Evolutionary conservation across 2,329 filamentous ascomycete species (phyloP).

Genomic region (Xylaria sp.): DNA sequence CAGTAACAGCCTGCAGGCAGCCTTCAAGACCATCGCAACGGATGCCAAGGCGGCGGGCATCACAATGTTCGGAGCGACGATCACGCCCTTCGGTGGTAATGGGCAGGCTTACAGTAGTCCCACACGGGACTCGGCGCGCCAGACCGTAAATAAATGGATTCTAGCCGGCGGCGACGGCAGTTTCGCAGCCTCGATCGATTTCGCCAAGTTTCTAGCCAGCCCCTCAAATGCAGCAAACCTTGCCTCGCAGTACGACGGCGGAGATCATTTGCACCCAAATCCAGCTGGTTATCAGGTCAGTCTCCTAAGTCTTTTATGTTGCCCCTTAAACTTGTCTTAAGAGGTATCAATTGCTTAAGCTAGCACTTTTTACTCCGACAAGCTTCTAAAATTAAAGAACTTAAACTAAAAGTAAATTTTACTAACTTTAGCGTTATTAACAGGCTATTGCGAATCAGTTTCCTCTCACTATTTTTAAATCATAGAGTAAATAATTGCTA

Average conservation of each 20-base stretch:
- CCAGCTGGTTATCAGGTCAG: slow-evolving; percentile 64
- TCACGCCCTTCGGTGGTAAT: slow-evolving; percentile 64
- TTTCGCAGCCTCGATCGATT: slow-evolving; percentile 68
- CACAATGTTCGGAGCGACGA: slow-evolving; percentile 66
- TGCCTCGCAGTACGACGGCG: slow-evolving; percentile 58
- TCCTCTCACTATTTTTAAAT: slow-evolving; percentile 58
- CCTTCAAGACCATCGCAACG: slow-evolving; percentile 62
- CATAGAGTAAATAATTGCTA: background rate
- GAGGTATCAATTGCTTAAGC: too few relatives aligned
- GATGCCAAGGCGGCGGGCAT: slow-evolving; percentile 61
- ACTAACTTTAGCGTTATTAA: too few relatives aligned
- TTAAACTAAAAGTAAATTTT: too few relatives aligned
- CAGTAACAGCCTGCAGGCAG: slow-evolving; percentile 58
- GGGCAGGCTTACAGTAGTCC: slow-evolving; percentile 61
- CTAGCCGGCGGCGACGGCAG: slow-evolving; percentile 51
- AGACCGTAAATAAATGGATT: slow-evolving; percentile 67
- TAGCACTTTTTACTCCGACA: too few relatives aligned
- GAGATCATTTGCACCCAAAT: slow-evolving; percentile 70
- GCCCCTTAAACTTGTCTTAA: too few relatives aligned
- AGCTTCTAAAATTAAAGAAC: too few relatives aligned
- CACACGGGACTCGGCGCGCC: slow-evolving; percentile 60
- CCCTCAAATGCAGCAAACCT: slow-evolving; percentile 54
- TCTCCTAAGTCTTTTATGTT: too few relatives aligned
- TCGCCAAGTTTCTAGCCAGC: slow-evolving; percentile 62
- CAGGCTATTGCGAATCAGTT: slow-evolving; percentile 63